Conservation (phyloP, 2,329 filamentous ascomycete species). For the Aspergillus sp. region DNA sequence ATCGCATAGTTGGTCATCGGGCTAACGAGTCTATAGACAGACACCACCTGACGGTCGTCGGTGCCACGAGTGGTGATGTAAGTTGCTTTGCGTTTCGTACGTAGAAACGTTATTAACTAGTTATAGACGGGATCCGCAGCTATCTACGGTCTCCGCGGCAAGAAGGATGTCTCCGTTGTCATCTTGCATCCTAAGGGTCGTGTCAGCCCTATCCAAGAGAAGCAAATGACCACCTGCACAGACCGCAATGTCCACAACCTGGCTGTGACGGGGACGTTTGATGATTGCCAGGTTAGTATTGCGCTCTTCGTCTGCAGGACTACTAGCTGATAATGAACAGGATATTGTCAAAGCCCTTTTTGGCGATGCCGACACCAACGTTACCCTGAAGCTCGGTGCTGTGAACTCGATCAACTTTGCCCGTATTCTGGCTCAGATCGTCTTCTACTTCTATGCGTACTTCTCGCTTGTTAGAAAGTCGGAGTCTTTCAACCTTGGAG, state of each 20-base stretch:
- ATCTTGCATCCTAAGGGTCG: slow-evolving; percentile 91
- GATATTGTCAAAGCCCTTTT: slow-evolving; percentile 95
- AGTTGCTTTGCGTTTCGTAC: neutral
- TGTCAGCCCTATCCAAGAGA: slow-evolving; percentile 87
- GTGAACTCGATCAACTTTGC: slow-evolving; percentile 98
- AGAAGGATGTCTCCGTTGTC: slow-evolving; percentile 95
- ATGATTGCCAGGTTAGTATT: slow-evolving; percentile 70
- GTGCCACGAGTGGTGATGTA: slow-evolving; percentile 73
- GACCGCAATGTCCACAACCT: slow-evolving; percentile 93
- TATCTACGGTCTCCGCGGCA: slow-evolving; percentile 90
- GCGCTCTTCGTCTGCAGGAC: too few relatives aligned
- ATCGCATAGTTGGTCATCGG: neutral
- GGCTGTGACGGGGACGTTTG: slow-evolving; percentile 84
- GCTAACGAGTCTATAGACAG: slow-evolving; percentile 44
- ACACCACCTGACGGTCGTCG: slow-evolving; percentile 81
- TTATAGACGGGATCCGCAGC: slow-evolving; percentile 79
- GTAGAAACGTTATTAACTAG: neutral
- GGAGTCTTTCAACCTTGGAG: slow-evolving; percentile 57
- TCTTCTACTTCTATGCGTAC: slow-evolving; percentile 96
- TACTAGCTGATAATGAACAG: slow-evolving; percentile 14
- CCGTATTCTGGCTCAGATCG: slow-evolving; percentile 91
- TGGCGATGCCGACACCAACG: slow-evolving; percentile 79
- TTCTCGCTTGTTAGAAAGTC: slow-evolving; percentile 67
- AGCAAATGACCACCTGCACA: slow-evolving; percentile 92
- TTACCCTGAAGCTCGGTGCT: slow-evolving; percentile 77